phyloP scores from a whole-genome alignment of 1,139 yeast genomes.

The Entelexis sorbosivorans region DNA sequence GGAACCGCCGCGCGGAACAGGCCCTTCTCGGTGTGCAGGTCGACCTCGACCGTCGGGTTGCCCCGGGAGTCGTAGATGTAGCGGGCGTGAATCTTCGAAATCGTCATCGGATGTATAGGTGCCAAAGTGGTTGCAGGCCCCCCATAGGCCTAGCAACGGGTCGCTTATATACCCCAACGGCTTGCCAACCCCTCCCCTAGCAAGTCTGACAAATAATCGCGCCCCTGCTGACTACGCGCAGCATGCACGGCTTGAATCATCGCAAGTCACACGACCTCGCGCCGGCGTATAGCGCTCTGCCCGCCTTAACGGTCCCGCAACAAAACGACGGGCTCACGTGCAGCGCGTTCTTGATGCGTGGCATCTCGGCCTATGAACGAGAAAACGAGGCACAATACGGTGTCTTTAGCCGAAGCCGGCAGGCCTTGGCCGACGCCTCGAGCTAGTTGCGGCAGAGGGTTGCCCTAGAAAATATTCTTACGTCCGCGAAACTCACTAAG shows the following conservation, averaged over 20 bases:
- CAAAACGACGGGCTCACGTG: constrained; percentile 1
- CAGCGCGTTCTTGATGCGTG: background rate
- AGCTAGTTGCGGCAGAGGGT: too few species aligned
- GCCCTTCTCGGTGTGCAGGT: constrained; percentile 75
- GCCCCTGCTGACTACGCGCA: constrained; percentile 2
- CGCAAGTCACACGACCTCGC: constrained; percentile 6
- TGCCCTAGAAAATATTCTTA: too few species aligned
- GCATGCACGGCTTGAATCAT: constrained; percentile 1
- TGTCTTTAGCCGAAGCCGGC: too few species aligned
- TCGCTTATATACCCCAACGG: constrained; percentile 9
- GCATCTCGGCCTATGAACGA: background rate
- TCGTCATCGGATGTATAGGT: constrained; percentile 34
- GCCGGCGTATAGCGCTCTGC: background rate
- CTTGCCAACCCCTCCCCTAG: constrained; percentile 9
- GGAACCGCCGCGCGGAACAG: constrained; percentile 88
- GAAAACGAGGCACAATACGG: background rate
- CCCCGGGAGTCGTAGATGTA: constrained; percentile 96
- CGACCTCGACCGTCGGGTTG: constrained; percentile 96
- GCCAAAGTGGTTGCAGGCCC: background rate
- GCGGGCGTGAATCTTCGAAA: constrained; percentile 70
- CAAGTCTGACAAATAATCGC: background rate
- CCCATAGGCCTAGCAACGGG: background rate
- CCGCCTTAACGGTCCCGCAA: background rate
- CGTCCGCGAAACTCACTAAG: too few species aligned
- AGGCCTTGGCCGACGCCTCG: too few species aligned